These are phyloP conservation scores for Adansonia gregorii DNA, from an alignment of 441 rosid species.

Conservation along the genomic window DNA sequence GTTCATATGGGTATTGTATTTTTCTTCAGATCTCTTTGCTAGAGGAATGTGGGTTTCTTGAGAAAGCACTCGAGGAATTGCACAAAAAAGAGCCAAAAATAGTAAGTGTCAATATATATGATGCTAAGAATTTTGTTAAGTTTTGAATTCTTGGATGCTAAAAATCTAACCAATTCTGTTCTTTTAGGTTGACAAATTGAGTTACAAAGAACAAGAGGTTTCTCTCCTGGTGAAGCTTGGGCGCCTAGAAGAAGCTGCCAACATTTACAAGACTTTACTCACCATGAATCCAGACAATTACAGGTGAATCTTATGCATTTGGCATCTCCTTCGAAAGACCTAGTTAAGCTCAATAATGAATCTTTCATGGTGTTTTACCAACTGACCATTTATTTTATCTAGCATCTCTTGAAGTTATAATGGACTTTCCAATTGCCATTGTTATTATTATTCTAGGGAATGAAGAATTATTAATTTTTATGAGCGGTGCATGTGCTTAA, in stretches of 20 bases:
- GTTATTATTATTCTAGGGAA: neutral
- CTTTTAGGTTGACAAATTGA: slow-evolving; percentile 81
- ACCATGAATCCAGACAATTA: slow-evolving; percentile 97
- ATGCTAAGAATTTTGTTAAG: neutral
- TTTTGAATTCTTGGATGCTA: slow-evolving; percentile 18
- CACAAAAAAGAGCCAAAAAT: slow-evolving; percentile 74
- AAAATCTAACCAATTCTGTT: slow-evolving; percentile 33
- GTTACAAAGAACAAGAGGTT: slow-evolving; percentile 87
- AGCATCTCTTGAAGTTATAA: neutral
- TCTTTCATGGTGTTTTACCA: neutral
- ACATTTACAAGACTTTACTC: slow-evolving; percentile 73
- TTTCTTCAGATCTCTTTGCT: slow-evolving; percentile 73
- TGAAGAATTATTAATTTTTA: neutral
- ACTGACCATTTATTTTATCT: neutral
- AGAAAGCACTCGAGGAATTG: slow-evolving; percentile 82
- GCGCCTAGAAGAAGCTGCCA: slow-evolving; percentile 73
- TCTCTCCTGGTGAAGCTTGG: slow-evolving; percentile 81
- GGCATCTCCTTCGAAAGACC: slow-evolving; percentile 8
- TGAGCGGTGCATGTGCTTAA: neutral
- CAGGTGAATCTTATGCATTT: slow-evolving; percentile 54
- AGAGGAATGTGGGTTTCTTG: slow-evolving; percentile 76
- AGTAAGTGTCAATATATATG: slow-evolving; percentile 48
- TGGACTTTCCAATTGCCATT: neutral
- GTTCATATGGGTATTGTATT: slow-evolving; percentile 5
- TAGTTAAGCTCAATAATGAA: neutral